Evolutionary conservation across 306 rosid species (phyloP).

Genomic region (Acacia confusa): DNA sequence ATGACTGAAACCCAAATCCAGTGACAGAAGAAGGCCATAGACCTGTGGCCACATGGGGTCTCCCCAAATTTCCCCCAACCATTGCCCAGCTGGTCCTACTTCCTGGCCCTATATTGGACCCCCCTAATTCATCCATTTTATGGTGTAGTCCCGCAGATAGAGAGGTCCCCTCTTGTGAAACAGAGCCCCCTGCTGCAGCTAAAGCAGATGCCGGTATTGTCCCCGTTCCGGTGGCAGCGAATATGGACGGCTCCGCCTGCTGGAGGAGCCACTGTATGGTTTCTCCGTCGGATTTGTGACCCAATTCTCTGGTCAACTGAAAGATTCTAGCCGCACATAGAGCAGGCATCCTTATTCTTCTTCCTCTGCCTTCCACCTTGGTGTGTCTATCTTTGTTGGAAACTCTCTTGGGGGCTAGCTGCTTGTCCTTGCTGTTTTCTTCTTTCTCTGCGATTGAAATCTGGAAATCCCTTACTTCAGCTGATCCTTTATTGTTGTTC

Average conservation of each 20-base stretch:
- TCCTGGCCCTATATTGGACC: slow-evolving; percentile 58
- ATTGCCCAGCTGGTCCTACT: slow-evolving; percentile 83
- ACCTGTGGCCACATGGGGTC: slow-evolving; percentile 77
- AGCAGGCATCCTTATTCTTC: slow-evolving; percentile 98
- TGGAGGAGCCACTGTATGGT: slow-evolving; percentile 96
- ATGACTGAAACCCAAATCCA: slow-evolving; percentile 74
- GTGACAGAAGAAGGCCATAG: slow-evolving; percentile 72
- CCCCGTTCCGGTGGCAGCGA: slow-evolving; percentile 88
- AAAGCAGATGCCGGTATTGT: slow-evolving; percentile 96
- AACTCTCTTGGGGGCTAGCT: slow-evolving; percentile 81
- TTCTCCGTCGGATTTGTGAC: slow-evolving; percentile 98
- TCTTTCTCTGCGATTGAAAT: slow-evolving; percentile 65
- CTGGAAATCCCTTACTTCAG: slow-evolving; percentile 79
- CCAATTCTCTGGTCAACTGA: slow-evolving; percentile 90
- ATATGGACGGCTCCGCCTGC: slow-evolving; percentile 88
- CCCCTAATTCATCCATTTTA: slow-evolving; percentile 63
- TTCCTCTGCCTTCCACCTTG: slow-evolving; percentile 91
- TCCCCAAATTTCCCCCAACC: slow-evolving; percentile 71
- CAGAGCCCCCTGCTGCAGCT: slow-evolving; percentile 60
- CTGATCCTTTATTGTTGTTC: slow-evolving; percentile 46
- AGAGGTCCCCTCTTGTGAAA: slow-evolving; percentile 65
- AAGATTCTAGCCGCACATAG: slow-evolving; percentile 90
- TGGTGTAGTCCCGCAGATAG: slow-evolving; percentile 71
- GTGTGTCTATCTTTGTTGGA: slow-evolving; percentile 97
- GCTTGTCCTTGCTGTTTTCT: slow-evolving; percentile 57